Evolutionary conservation across 2,329 filamentous ascomycete species (phyloP), one percentile per base, ranked within the genome.

Genomic region (Zelopaecilomyces penicillatus): DNA sequence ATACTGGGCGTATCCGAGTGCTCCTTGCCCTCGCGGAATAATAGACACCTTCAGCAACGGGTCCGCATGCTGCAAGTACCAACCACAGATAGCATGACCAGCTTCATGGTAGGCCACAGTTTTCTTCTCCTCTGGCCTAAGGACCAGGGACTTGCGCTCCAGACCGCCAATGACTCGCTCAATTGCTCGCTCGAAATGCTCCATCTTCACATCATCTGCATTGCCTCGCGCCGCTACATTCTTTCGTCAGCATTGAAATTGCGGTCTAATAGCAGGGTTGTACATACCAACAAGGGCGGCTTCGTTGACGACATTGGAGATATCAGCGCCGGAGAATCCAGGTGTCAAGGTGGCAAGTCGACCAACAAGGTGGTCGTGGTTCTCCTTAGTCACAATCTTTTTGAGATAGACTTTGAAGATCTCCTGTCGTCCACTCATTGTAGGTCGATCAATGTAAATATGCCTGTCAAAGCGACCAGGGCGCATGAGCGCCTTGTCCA

Each of bases 71-170:
- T 87, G 81, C 70, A 98, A 87, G 74, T 85, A 98, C 93, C 93
- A 98, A 47, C 93, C 93, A 64, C 93, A 98, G 63, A 98, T 95
- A 52, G 93, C 93, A 65, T 98, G 93, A 47, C 93, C 93, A 31
- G 93, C 93, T 71, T 98, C 93, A 68, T 98, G 93, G 66, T 98
- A 98, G 5, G 93, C 93, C 37, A 97, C 93, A 10, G 88, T 94
- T 62, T 80, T 85, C 78, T 97, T 97, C 73, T 98, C 93, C 57
- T 89, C 80, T 1, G 93, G 91, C 54, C 84, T 87, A 44, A 98
- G 82, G 32, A 98, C 91, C 36, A 97, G 74, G 0, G 90, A 96
- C 69, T 95, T 97, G 78, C 95, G 95, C 73, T 98, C 93, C 6
- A 98, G 76, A 57, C 93, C 93, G 59, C 90, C 93, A 58, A 98